phyloP scores from a whole-genome alignment of 768 basidiomycete genomes.

The Psilocybe subaeruginosa region DNA sequence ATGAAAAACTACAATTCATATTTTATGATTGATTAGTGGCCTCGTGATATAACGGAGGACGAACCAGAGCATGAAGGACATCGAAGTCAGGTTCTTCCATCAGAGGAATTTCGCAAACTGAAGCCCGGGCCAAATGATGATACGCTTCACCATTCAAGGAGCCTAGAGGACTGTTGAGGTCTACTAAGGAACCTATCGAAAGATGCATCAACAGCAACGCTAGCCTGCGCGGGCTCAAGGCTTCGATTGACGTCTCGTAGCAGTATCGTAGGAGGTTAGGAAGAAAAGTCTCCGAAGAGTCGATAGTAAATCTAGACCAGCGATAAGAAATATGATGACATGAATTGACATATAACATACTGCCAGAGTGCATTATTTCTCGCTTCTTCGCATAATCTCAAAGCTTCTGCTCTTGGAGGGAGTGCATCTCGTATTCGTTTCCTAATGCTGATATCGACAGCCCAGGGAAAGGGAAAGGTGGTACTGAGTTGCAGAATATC shows the following conservation, averaged over 20 bases:
- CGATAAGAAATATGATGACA: conserved; percentile 10
- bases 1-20: conserved; percentile 52
- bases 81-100: conserved; percentile 79
- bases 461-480: conserved; percentile 73
- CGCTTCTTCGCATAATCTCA: conserved; percentile 63
- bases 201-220: conserved; percentile 73
- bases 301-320: conserved; percentile 60
- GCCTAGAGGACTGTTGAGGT: conserved; percentile 57
- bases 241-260: conserved; percentile 61
- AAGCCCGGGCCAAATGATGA: conserved; percentile 66
- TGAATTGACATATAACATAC: conserved; percentile 42
- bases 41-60: conserved; percentile 8
- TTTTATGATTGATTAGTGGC: not conserved
- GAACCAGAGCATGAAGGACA: conserved; percentile 66
- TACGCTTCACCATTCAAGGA: conserved; percentile 65
- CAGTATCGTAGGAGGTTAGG: conserved; percentile 72
- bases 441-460: conserved; percentile 63
- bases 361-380: conserved; percentile 74
- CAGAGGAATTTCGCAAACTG: conserved; percentile 72
- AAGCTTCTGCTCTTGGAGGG: conserved; percentile 60
- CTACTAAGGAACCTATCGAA: conserved; percentile 72
- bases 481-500: conserved; percentile 63
- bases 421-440: conserved; percentile 66
- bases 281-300: conserved; percentile 70
- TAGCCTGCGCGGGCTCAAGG: conserved; percentile 66